Base-by-base conservation (phyloP, 176 grass and related monocot genomes). In the Phragmites australis region DNA sequence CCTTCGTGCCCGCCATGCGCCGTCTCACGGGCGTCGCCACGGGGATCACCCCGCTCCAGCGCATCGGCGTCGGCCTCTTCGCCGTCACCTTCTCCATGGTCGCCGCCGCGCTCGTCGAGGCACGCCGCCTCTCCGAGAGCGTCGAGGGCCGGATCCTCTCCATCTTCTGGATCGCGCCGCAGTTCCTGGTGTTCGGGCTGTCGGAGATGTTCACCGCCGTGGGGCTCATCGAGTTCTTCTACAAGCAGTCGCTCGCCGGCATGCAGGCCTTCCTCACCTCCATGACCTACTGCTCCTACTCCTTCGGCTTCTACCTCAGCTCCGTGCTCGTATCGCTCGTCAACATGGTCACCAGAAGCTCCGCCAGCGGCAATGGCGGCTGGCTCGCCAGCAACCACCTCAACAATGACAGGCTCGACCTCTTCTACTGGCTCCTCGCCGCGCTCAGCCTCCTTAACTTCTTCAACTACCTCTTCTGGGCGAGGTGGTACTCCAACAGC, bases 231-330 rank as follows among this genome's bases (percentile, higher is more conserved):
- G 91, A 97, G 78, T 97, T 97, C 85, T 97, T 97, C 86, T 97
- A 97, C 89, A 97, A 83, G 81, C 94, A 97, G 72, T 93, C 94
- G 16, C 81, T 93, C 57, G 61, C 78, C 23, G 94, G 94, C 26
- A 97, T 90, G 91, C 94, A 93, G 62, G 88, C 94, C 7, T 97
- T 97, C 64, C 70, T 97, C 31, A 97, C 91, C 31, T 89, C 94
- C 83, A 89, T 97, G 89, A 97, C 91, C 10, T 97, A 97, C 87
- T 97, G 94, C 87, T 97, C 94, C 45, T 97, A 97, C 82, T 97
- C 94, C 14, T 97, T 97, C 25, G 94, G 91, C 27, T 97, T 97
- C 84, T 97, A 89, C 87, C 83, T 97, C 65, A 97, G 94, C 81
- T 93, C 94, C 8, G 77, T 97, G 16, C 94, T 97, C 27, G 94